A percentile compares a stretch with the other conserved stretches of the same genome.
These are phyloP conservation scores for Paramecium bursaria DNA, from an alignment of 73 alveolate genomes.

Conservation along the genomic window DNA sequence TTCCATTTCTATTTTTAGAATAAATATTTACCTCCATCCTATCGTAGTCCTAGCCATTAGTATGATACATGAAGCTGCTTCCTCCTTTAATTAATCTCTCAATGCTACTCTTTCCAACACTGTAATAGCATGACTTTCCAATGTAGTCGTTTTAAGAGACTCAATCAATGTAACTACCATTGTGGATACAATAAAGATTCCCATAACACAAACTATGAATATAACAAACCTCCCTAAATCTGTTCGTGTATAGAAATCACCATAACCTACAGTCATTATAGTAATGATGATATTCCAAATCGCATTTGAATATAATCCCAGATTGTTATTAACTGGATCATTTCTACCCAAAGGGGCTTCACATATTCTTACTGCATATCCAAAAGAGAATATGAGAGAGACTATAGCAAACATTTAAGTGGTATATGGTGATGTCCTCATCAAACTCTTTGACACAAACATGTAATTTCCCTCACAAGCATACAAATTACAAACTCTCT, in stretches of 20 bases:
- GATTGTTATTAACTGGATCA: conserved; percentile 4
- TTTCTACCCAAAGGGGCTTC: conserved; percentile 75
- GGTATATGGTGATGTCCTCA: conserved; percentile 75
- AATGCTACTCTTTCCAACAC: conserved; percentile 63
- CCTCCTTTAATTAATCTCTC: conserved; percentile 56
- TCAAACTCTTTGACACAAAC: conserved; percentile 77
- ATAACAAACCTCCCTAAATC: conserved; percentile 93
- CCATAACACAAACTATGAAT: conserved; percentile 93
- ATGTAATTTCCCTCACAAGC: conserved; percentile 80
- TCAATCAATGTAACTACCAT: conserved; percentile 90
- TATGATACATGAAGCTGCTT: conserved; percentile 50
- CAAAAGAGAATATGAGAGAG: conserved; percentile 70
- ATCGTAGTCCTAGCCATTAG: conserved; percentile 42
- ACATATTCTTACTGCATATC: conserved; percentile 76
- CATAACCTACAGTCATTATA: conserved; percentile 97
- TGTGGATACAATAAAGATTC: conserved; percentile 91
- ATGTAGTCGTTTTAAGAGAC: conserved; percentile 35
- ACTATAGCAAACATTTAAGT: conserved; percentile 68
- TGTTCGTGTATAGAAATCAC: conserved; percentile 95
- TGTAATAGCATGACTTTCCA: conserved; percentile 65
- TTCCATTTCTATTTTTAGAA: conserved; percentile 38
- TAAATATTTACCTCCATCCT: conserved; percentile 31
- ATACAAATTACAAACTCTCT: conserved; percentile 82
- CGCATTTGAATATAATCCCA: conserved; percentile 77
- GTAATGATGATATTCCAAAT: conserved; percentile 95